These are phyloP conservation scores for Mycena chlorophos DNA, from an alignment of 768 basidiomycete species.

Conservation along the genomic window DNA sequence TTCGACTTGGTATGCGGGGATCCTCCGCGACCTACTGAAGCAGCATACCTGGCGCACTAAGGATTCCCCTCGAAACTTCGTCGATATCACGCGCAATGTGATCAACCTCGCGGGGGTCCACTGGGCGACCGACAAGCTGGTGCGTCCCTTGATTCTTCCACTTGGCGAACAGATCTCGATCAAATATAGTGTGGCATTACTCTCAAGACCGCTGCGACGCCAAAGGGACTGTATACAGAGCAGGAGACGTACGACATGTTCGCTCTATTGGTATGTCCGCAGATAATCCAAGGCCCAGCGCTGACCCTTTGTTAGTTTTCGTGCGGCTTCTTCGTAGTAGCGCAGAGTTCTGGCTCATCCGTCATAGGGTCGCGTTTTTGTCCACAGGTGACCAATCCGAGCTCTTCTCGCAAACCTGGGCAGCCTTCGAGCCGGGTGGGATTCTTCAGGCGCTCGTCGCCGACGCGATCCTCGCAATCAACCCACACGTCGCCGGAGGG, in stretches of 20 bases:
- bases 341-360: neutral
- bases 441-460: conserved; percentile 23
- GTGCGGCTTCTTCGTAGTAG: too few species aligned
- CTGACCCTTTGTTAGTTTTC: neutral
- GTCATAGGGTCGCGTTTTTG: conserved; percentile 20
- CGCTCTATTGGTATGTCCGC: conserved; percentile 18
- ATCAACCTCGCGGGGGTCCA: conserved; percentile 41
- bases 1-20: conserved; percentile 28
- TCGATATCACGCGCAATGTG: conserved; percentile 48
- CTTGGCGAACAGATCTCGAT: too few species aligned
- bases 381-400: conserved; percentile 26
- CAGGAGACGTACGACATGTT: conserved; percentile 45
- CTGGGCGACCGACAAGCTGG: conserved; percentile 43
- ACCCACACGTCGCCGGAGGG: conserved; percentile 31
- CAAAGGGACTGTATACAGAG: conserved; percentile 39
- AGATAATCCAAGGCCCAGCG: neutral
- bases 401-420: conserved; percentile 14
- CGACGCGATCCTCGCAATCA: conserved; percentile 20
- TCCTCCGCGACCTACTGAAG: conserved; percentile 23
- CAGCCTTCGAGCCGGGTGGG: conserved; percentile 19
- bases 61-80: conserved; percentile 30
- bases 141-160: too few species aligned
- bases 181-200: conserved; percentile 40
- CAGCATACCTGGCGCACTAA: conserved; percentile 28
- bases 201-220: conserved; percentile 41